Conservation (phyloP, 768 basidiomycete genomes). For the Clavulina sp. region DNA sequence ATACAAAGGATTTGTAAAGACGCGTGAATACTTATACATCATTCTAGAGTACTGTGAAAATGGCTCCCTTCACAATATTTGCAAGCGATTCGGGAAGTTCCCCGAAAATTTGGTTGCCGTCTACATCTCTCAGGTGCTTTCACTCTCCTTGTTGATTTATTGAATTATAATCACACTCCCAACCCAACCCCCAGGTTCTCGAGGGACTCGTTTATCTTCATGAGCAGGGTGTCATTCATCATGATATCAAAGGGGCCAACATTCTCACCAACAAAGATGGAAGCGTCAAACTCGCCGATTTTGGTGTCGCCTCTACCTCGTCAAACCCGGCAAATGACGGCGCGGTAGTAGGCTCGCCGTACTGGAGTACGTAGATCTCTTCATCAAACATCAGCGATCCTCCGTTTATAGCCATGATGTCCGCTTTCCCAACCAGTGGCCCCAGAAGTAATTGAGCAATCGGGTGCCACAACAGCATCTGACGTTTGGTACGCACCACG, state of each 20-base stretch:
- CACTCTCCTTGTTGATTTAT: not conserved
- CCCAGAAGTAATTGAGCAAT: constrained; percentile 96
- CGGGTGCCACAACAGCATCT: constrained; percentile 88
- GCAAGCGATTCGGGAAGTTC: constrained; percentile 96
- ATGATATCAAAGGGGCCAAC: constrained; percentile 98
- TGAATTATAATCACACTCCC: not conserved
- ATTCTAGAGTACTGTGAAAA: constrained; percentile 99
- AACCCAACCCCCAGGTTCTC: constrained; percentile 31
- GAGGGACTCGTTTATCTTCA: constrained; percentile 94
- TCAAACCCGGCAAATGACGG: constrained; percentile 63
- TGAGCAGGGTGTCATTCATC: constrained; percentile 97
- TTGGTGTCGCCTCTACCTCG: constrained; percentile 81
- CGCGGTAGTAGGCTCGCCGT: constrained; percentile 92
- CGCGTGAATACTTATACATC: constrained; percentile 86
- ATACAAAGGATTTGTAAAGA: constrained; percentile 96
- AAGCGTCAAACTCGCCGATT: constrained; percentile 95
- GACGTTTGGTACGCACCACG: constrained; percentile 59
- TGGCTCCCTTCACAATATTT: constrained; percentile 86
- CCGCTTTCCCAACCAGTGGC: constrained; percentile 45
- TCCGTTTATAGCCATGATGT: constrained; percentile 1
- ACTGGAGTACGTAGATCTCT: constrained; percentile 66
- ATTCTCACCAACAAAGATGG: constrained; percentile 98
- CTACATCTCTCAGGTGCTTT: constrained; percentile 62
- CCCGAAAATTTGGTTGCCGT: constrained; percentile 93
- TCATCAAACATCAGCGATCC: not conserved